Evolutionary conservation across 352 stramenopile species (phyloP).

Genomic region (Phytophthora niederhauseri): DNA sequence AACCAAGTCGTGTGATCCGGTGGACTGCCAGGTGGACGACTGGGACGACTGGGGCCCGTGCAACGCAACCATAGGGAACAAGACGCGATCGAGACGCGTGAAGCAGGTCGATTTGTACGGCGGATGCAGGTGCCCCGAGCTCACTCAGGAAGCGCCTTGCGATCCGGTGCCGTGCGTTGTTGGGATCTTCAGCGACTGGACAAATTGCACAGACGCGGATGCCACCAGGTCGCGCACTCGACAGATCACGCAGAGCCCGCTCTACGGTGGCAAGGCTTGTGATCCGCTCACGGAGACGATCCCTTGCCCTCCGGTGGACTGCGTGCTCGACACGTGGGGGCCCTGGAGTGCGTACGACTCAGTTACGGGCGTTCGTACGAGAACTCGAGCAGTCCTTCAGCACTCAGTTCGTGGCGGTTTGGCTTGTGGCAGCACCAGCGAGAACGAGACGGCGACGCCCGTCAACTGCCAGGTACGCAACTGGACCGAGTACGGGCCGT

Average conservation of each 20-base stretch:
- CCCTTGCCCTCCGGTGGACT: slow-evolving; percentile 53
- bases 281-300: slow-evolving; percentile 28
- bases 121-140: slow-evolving; percentile 46
- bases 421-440: slow-evolving; percentile 36
- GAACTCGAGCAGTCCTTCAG: slow-evolving; percentile 36
- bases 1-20: slow-evolving; percentile 52
- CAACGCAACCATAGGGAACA: slow-evolving; percentile 34
- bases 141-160: slow-evolving; percentile 47
- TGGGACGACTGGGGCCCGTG: slow-evolving; percentile 42
- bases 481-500: slow-evolving; percentile 55
- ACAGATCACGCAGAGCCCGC: slow-evolving; percentile 30
- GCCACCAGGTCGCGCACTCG: slow-evolving; percentile 39
- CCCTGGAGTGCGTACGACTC: slow-evolving; percentile 50
- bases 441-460: slow-evolving; percentile 42
- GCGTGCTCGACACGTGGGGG: slow-evolving; percentile 44
- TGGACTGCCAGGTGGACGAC: slow-evolving; percentile 51
- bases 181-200: slow-evolving; percentile 55
- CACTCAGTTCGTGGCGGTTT: slow-evolving; percentile 45
- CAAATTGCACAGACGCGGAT: slow-evolving; percentile 49
- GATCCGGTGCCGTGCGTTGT: slow-evolving; percentile 52
- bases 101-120: slow-evolving; percentile 57
- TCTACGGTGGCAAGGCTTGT: slow-evolving; percentile 51
- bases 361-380: slow-evolving; percentile 39
- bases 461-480: slow-evolving; percentile 57
- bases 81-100: slow-evolving; percentile 45